Evolutionary conservation across 2,329 filamentous ascomycete genomes (phyloP).

Genomic region (Nannizziopsis arthrosporioides): DNA sequence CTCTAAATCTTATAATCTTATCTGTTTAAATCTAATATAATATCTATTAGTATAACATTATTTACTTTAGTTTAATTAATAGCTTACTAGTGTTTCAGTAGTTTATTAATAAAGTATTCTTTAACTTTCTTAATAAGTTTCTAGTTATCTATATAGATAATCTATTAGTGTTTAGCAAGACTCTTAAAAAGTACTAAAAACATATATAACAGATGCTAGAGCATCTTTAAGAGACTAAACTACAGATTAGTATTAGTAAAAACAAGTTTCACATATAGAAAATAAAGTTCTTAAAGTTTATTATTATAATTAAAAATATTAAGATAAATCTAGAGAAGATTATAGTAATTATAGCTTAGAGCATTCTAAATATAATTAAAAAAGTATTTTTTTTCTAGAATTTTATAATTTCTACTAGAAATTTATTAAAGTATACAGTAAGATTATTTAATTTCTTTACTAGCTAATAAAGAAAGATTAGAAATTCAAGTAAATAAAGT

Average conservation of each 20-base stretch:
- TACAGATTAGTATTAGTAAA: conserved; percentile 2
- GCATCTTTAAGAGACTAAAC: neutral
- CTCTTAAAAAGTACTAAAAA: neutral
- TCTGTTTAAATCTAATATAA: neutral
- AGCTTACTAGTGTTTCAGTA: neutral
- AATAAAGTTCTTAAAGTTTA: conserved; percentile 2
- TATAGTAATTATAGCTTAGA: too few relatives aligned
- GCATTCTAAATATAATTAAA: too few relatives aligned
- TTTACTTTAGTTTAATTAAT: neutral
- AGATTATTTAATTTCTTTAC: neutral
- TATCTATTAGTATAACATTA: neutral
- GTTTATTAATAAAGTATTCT: conserved; percentile 4
- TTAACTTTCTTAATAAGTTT: conserved; percentile 3
- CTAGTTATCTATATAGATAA: neutral
- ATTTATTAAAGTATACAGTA: neutral
- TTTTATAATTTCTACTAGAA: too few relatives aligned
- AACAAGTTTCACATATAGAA: neutral
- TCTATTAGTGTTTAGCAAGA: conserved; percentile 2
- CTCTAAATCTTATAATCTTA: neutral
- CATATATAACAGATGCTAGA: conserved; percentile 1
- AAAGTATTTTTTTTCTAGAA: too few relatives aligned
- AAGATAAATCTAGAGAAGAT: too few relatives aligned
- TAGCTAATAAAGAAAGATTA: neutral
- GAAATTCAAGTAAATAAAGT: neutral
- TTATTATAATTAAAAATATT: too few relatives aligned